Percentiles rank a stretch among this genome's conserved stretches.
Evolutionary conservation across 2,329 filamentous ascomycete genomes (phyloP).

Genomic region (Clonostachys rhizophaga): DNA sequence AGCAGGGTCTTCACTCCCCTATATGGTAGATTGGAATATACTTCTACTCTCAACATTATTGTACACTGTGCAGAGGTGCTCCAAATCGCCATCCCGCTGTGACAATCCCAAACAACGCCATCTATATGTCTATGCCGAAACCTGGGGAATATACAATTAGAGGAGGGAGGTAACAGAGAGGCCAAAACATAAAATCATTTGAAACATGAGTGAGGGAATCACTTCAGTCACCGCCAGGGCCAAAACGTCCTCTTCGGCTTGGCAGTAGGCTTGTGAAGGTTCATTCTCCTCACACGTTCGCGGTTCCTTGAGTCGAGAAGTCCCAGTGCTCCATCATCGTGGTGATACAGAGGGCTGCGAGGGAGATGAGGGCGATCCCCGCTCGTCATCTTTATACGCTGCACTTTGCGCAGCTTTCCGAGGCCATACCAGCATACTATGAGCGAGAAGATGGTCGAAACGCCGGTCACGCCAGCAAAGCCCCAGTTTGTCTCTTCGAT

Average conservation of each 20-base stretch:
- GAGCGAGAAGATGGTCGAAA: constrained; percentile 68
- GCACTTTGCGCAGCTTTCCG: constrained; percentile 76
- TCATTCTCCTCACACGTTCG: constrained; percentile 47
- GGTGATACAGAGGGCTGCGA: constrained; percentile 29
- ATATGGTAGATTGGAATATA: neutral
- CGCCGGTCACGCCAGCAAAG: constrained; percentile 69
- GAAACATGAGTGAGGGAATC: neutral
- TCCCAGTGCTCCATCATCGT: constrained; percentile 42
- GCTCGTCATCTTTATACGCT: constrained; percentile 78
- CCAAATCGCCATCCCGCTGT: neutral
- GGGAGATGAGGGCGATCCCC: constrained; percentile 31
- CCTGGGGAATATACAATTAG: neutral
- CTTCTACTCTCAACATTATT: neutral
- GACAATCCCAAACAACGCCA: constrained; percentile 1
- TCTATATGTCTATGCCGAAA: constrained; percentile 1
- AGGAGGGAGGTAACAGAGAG: neutral
- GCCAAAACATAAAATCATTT: neutral
- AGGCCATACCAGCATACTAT: constrained; percentile 82
- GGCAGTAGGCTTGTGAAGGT: constrained; percentile 36
- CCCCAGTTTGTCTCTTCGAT: constrained; percentile 91
- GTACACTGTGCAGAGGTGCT: too few relatives aligned
- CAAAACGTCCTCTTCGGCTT: constrained; percentile 25
- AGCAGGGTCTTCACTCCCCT: too few relatives aligned
- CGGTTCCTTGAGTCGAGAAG: constrained; percentile 49
- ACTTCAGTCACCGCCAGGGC: neutral